Conservation (phyloP, 2,329 filamentous ascomycete species). For the Fusarium denticulatum region DNA sequence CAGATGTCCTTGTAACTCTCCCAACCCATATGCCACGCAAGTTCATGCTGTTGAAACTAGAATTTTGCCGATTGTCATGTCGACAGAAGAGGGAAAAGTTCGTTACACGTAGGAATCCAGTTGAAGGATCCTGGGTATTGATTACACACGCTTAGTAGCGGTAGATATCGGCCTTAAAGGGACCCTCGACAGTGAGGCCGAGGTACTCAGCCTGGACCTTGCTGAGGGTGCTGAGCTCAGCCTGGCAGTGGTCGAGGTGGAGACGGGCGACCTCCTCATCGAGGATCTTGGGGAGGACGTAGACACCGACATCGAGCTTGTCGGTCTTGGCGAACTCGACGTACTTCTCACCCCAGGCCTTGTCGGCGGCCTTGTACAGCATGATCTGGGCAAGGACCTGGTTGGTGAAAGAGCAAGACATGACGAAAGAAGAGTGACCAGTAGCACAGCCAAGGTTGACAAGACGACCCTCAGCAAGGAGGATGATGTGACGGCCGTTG, state of each 20-base stretch:
- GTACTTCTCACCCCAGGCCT: conserved; percentile 91
- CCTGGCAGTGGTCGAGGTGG: conserved; percentile 93
- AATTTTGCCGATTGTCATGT: conserved; percentile 51
- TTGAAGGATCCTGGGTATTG: conserved; percentile 53
- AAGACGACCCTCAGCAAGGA: conserved; percentile 96
- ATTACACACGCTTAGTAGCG: conserved; percentile 56
- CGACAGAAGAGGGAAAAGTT: conserved; percentile 45
- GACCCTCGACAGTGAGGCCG: conserved; percentile 83
- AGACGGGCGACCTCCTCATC: conserved; percentile 98
- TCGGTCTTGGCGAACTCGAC: conserved; percentile 92
- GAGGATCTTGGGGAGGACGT: conserved; percentile 95
- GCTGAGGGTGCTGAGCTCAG: conserved; percentile 88
- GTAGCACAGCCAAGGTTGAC: conserved; percentile 99
- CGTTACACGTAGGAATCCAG: conserved; percentile 52
- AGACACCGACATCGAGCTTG: conserved; percentile 92
- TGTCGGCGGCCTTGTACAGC: conserved; percentile 92
- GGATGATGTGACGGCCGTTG: conserved; percentile 95
- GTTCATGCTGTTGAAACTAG: conserved; percentile 58
- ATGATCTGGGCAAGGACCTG: conserved; percentile 99
- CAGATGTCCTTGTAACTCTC: conserved; percentile 43
- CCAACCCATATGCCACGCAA: conserved; percentile 52
- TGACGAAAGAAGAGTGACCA: conserved; percentile 98
- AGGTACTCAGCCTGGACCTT: conserved; percentile 94
- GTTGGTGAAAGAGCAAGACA: conserved; percentile 99
- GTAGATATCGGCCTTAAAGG: conserved; percentile 86